Conservation (phyloP, 495 filamentous ascomycete genomes). For the Collariella sp. region DNA sequence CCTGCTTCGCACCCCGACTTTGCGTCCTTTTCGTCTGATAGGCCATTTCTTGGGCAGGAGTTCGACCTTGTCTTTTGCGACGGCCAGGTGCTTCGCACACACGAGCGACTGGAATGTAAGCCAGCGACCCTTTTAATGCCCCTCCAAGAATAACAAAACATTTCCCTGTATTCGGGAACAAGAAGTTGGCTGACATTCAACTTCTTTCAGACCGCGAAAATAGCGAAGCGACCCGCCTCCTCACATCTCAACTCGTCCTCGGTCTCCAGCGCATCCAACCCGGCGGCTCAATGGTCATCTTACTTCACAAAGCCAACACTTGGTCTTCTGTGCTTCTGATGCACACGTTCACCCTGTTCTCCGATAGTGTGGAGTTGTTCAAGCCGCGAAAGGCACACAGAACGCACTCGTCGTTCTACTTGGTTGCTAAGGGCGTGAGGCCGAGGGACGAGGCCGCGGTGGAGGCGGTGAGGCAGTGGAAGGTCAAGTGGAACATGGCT, state of each 20-base stretch:
- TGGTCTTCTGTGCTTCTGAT: conserved; percentile 35
- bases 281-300: conserved; percentile 42
- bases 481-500: conserved; percentile 35
- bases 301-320: conserved; percentile 44
- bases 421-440: conserved; percentile 44
- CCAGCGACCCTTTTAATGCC: neutral
- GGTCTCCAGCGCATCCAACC: conserved; percentile 38
- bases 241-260: conserved; percentile 39
- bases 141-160: too few species aligned
- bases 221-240: conserved; percentile 36
- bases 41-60: conserved; percentile 17
- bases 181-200: neutral
- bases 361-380: conserved; percentile 35
- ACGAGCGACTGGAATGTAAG: conserved; percentile 25
- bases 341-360: conserved; percentile 37
- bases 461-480: conserved; percentile 35
- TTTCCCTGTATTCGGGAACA: neutral
- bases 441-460: conserved; percentile 25
- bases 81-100: conserved; percentile 45
- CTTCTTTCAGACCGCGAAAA: conserved; percentile 29
- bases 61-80: conserved; percentile 53
- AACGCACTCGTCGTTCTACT: conserved; percentile 46
- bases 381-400: conserved; percentile 40
- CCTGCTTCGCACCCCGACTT: conserved; percentile 38
- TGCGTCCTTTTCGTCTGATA: conserved; percentile 29